A percentile compares a stretch with the other conserved stretches of the same genome.
phyloP scores from a whole-genome alignment of 2,329 filamentous ascomycete species.

The Alternaria brassicae region DNA sequence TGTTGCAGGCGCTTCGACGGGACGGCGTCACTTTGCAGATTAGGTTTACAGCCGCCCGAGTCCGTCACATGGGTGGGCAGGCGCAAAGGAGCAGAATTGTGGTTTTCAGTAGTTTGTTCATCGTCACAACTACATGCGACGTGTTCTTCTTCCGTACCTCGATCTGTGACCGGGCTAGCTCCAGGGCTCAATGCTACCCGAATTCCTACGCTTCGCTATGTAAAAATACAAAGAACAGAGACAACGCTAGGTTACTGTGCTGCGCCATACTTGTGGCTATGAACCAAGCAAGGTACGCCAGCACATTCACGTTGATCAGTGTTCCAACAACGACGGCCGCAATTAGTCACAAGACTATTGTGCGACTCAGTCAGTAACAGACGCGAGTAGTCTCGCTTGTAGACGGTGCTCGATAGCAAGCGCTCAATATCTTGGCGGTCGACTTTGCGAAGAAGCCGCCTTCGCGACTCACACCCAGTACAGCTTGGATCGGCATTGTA shows the following conservation, averaged over 20 bases:
- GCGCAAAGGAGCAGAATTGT: neutral
- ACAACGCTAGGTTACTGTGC: neutral
- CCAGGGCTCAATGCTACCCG: neutral
- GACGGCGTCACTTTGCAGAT: neutral
- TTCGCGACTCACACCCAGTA: neutral
- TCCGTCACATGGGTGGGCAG: neutral
- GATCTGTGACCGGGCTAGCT: neutral
- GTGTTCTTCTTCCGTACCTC: neutral
- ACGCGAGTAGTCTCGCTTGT: neutral
- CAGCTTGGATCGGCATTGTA: neutral
- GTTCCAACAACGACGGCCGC: neutral
- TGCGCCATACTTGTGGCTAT: neutral
- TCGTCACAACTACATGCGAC: slow-evolving; percentile 1
- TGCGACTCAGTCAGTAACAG: neutral
- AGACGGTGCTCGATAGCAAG: neutral
- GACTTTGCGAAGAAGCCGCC: neutral
- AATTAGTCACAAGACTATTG: neutral
- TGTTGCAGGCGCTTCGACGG: neutral
- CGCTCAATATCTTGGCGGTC: neutral
- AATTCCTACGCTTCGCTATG: slow-evolving; percentile 1
- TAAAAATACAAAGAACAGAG: slow-evolving; percentile 3
- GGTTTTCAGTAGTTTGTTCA: neutral
- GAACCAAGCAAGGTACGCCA: neutral
- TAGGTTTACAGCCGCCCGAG: neutral
- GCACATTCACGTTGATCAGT: neutral